A percentile compares a stretch with the other conserved stretches of the same genome.
These are phyloP conservation scores for Lipomyces starkeyi DNA, from an alignment of 805 yeast genomes.

Conservation along the genomic window DNA sequence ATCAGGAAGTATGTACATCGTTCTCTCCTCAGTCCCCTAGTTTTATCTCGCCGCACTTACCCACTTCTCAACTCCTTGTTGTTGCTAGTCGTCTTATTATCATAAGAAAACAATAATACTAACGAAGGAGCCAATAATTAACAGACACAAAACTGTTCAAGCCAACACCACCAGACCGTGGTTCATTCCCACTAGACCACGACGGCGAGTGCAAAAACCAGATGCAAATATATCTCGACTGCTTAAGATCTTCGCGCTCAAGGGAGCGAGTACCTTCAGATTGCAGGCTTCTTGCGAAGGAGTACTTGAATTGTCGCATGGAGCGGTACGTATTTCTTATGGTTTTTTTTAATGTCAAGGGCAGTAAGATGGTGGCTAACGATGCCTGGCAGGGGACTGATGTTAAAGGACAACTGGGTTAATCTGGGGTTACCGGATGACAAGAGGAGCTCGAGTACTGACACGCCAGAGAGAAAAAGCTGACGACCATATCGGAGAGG, in stretches of 20 bases:
- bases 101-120: background rate
- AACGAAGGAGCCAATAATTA: background rate
- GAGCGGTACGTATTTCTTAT: constrained; percentile 56
- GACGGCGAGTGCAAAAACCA: constrained; percentile 76
- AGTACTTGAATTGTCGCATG: constrained; percentile 87
- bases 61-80: no score
- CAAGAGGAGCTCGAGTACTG: constrained; percentile 40
- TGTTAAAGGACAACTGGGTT: constrained; percentile 65
- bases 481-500: background rate
- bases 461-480: background rate
- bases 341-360: background rate
- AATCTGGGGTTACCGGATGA: constrained; percentile 67
- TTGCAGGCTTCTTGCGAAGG: constrained; percentile 82
- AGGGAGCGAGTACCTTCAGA: constrained; percentile 87
- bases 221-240: constrained; percentile 76
- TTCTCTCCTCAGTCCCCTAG: no score
- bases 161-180: constrained; percentile 95
- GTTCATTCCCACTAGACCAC: constrained; percentile 95
- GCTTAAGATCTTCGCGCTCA: constrained; percentile 68
- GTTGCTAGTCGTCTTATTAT: no score
- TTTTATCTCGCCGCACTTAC: no score
- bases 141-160: constrained; percentile 25
- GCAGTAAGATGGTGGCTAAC: no score
- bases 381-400: constrained; percentile 49
- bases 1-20: constrained; percentile 21